Percentiles rank a stretch among this genome's conserved stretches.
Conservation (phyloP, 768 basidiomycete species). For the Termitomyces sp. region DNA sequence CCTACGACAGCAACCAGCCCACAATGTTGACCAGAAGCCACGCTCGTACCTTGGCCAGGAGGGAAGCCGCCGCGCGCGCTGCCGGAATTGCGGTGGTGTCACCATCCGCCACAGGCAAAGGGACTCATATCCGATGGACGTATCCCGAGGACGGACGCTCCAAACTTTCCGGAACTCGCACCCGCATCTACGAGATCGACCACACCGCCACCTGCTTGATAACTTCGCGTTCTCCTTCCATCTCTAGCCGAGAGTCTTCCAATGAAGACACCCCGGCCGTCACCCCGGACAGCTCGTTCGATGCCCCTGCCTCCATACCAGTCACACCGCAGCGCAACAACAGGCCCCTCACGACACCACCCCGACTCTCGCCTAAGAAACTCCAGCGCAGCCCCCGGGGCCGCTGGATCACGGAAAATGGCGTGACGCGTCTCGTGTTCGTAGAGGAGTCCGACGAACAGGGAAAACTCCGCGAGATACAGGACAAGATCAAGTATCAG, state of each 20-base stretch:
- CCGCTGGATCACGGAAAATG: constrained; percentile 6
- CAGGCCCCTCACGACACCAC: constrained; percentile 4
- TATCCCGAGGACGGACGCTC: not conserved
- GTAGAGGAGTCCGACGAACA: constrained; percentile 1
- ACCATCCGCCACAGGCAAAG: constrained; percentile 7
- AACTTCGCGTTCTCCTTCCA: constrained; percentile 1
- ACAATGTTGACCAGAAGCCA: constrained; percentile 13
- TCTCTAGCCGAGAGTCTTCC: not conserved
- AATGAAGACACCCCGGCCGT: not conserved
- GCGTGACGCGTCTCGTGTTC: constrained; percentile 3
- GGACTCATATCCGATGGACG: constrained; percentile 9
- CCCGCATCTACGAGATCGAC: not conserved
- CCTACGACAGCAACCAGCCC: not conserved
- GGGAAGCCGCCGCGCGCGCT: not conserved
- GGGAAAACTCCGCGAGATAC: not conserved
- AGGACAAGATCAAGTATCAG: not conserved
- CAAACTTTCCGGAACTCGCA: not conserved
- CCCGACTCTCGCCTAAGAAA: constrained; percentile 5
- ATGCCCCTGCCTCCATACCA: not conserved
- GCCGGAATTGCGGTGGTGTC: not conserved
- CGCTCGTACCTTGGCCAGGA: constrained; percentile 2
- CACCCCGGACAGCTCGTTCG: constrained; percentile 5
- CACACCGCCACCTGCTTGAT: not conserved
- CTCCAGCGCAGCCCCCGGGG: constrained; percentile 12
- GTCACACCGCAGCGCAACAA: constrained; percentile 3